Evolutionary conservation across 1,284 basidiomycete species (phyloP), one percentile per base, ranked within the genome.

Genomic region (Ceratobasidium sp.): DNA sequence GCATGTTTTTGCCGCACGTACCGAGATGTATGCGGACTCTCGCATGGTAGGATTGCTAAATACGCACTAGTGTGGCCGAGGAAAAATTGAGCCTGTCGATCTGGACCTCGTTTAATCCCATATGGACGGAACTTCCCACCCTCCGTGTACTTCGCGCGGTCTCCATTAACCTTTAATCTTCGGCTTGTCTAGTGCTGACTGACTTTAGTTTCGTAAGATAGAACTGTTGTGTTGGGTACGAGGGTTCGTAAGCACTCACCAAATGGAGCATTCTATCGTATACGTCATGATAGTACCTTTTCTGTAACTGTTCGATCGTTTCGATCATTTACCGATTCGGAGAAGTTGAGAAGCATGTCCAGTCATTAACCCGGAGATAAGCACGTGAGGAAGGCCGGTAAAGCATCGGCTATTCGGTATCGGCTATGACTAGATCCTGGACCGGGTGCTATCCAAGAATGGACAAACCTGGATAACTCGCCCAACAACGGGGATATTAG

Each of bases 301-400:
- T 28, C 58, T 36, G 12, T 12, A 39, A 21, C 12, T 12, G 36
- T 21, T 46, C 39, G 60, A 60, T 60, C 39, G 28, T 28, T 30
- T 45, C 59, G 59, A 62, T 62, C 60, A 50, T 14, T 58, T 62
- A 4, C 10, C 58, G 58, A 60, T 60, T 26, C 21, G 26, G 39
- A 60, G 58, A 60, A 45, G 43, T 18, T 28, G 21, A 46, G 58
- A 60, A 46, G 43, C 34, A 45, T 34, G n/a, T n/a, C 39, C 36
- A 59, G 26, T 43, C 58, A 59, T 59, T 18, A 23, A 30, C 36
- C 3, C 58, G 58, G 36, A 26, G 23, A 48, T 62, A 26, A 21
- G 23, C 60, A 62, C 60, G 61, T 50, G 61, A 36, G 18, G 14
- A 14, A 50, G n/a, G 16, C 61, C 46, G 61, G 61, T 41, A 60